Conservation (phyloP, 106 monocot genomes). For the Platanthera zijinensis region DNA sequence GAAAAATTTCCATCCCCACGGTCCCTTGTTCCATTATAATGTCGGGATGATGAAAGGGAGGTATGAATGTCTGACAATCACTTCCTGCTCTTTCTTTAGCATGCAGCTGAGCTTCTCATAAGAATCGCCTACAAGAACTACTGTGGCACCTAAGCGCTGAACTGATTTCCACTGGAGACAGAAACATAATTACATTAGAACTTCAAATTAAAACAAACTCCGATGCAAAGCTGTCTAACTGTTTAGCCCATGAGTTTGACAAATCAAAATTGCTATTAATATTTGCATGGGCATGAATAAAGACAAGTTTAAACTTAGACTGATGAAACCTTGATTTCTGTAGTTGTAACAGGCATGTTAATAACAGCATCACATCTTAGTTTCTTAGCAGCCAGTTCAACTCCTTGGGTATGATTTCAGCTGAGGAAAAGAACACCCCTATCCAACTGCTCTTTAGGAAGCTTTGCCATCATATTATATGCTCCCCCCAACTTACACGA, state of each 20-base stretch:
- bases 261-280: no score
- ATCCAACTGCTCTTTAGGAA: constrained; percentile 72
- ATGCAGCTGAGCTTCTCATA: constrained; percentile 93
- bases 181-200: background rate
- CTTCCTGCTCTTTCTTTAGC: constrained; percentile 53
- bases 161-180: constrained; percentile 80
- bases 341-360: constrained; percentile 93
- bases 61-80: constrained; percentile 82
- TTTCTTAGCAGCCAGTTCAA: constrained; percentile 71
- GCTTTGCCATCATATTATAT: constrained; percentile 99
- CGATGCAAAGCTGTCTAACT: no score
- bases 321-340: constrained; percentile 80
- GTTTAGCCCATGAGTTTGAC: no score
- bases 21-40: constrained; percentile 90
- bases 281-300: background rate
- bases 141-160: constrained; percentile 79
- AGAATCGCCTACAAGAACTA: constrained; percentile 86
- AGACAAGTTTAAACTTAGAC: background rate
- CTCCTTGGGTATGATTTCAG: constrained; percentile 98
- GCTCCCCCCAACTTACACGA: constrained; percentile 96
- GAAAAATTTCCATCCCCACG: constrained; percentile 90
- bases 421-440: constrained; percentile 96
- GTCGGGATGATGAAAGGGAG: constrained; percentile 95
- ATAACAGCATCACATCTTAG: constrained; percentile 85
- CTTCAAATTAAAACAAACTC: background rate